phyloP scores from a whole-genome alignment of 2,329 filamentous ascomycete genomes.

The Aspergillus sp. region DNA sequence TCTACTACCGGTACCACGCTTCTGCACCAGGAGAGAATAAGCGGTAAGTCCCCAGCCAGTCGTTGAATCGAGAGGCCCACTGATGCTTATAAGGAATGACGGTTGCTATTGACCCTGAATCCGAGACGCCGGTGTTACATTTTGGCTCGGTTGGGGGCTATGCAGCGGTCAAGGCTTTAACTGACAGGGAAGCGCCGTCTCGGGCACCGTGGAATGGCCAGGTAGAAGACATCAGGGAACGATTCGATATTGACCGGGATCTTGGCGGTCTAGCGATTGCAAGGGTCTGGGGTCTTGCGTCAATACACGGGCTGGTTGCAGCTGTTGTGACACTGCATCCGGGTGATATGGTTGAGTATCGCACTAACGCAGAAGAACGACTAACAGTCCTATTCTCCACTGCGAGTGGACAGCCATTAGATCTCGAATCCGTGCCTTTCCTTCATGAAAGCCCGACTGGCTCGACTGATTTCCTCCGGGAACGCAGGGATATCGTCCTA shows the following conservation, averaged over 20 bases:
- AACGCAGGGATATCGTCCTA: conserved; percentile 26
- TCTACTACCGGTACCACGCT: conserved; percentile 7
- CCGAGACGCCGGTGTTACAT: conserved; percentile 24
- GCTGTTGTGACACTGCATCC: conserved; percentile 55
- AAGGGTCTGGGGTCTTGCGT: conserved; percentile 56
- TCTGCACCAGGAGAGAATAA: conserved; percentile 34
- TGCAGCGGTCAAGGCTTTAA: conserved; percentile 18
- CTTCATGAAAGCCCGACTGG: conserved; percentile 11
- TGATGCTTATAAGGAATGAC: conserved; percentile 29
- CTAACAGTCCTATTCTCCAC: conserved; percentile 39
- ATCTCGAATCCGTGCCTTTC: conserved; percentile 1
- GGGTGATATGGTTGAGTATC: conserved; percentile 58
- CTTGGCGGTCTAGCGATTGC: conserved; percentile 51
- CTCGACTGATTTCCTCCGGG: conserved; percentile 16
- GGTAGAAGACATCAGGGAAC: conserved; percentile 34
- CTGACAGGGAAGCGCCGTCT: conserved; percentile 5
- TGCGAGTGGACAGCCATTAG: conserved; percentile 15
- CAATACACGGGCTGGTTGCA: conserved; percentile 49
- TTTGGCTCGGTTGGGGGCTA: conserved; percentile 32
- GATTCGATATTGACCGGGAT: conserved; percentile 52
- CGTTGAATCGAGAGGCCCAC: neutral
- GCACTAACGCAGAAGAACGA: conserved; percentile 48
- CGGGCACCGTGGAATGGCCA: conserved; percentile 29
- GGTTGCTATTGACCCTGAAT: conserved; percentile 12
- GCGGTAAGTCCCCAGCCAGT: conserved; percentile 24